phyloP scores from a whole-genome alignment of 2,329 filamentous ascomycete genomes.

The Talaromyces sp. region DNA sequence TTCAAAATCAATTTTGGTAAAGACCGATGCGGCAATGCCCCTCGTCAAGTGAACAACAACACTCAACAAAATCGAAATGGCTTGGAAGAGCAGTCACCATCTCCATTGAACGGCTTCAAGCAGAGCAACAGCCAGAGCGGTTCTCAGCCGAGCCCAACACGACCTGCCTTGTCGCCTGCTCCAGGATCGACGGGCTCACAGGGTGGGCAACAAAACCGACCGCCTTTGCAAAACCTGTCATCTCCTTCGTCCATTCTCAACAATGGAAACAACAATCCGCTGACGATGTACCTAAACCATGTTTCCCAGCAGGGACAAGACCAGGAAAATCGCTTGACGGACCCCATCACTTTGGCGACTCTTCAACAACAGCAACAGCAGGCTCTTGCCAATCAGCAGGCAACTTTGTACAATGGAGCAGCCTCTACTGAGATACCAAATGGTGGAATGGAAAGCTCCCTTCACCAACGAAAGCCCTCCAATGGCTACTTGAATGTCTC shows the following conservation, averaged over 20 bases:
- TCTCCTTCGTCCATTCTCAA: slow-evolving; percentile 74
- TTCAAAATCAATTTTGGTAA: slow-evolving; percentile 99
- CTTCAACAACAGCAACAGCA: slow-evolving; percentile 61
- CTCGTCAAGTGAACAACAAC: slow-evolving; percentile 71
- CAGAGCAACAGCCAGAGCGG: slow-evolving; percentile 52
- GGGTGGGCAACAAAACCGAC: slow-evolving; percentile 54
- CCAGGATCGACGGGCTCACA: slow-evolving; percentile 52
- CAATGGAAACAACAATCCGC: slow-evolving; percentile 73
- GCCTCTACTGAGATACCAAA: slow-evolving; percentile 61
- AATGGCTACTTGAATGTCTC: slow-evolving; percentile 57
- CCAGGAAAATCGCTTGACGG: slow-evolving; percentile 53
- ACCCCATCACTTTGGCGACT: slow-evolving; percentile 40
- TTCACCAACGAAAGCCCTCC: slow-evolving; percentile 59
- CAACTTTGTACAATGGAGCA: slow-evolving; percentile 72
- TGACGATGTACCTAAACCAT: slow-evolving; percentile 91
- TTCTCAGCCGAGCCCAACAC: slow-evolving; percentile 59
- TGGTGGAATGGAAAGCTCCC: slow-evolving; percentile 49
- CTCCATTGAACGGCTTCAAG: slow-evolving; percentile 56
- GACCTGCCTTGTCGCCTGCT: slow-evolving; percentile 51
- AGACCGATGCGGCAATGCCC: slow-evolving; percentile 94
- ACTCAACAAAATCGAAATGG: slow-evolving; percentile 51
- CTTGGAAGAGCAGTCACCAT: slow-evolving; percentile 54
- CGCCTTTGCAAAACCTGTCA: slow-evolving; percentile 52
- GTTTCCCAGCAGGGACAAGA: slow-evolving; percentile 63
- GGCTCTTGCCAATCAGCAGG: slow-evolving; percentile 70